These are phyloP conservation scores for Pichia paraexigua DNA, from an alignment of 805 yeast species.

Conservation along the genomic window DNA sequence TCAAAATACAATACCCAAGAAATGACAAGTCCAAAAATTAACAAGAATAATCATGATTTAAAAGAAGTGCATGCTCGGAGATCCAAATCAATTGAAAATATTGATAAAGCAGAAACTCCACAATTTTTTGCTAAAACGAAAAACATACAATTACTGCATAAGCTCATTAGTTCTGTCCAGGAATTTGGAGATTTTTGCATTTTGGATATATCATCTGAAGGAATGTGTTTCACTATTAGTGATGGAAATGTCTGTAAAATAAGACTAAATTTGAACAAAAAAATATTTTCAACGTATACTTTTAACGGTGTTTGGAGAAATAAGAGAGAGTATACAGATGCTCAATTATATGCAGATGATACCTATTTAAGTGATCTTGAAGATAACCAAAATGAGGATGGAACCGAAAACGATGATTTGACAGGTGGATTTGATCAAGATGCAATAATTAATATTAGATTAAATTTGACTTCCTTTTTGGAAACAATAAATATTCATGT, in stretches of 20 bases:
- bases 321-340: neutral
- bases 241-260: conserved; percentile 36
- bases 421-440: conserved; percentile 2
- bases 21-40: neutral
- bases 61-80: neutral
- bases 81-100: neutral
- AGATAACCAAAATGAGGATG: conserved; percentile 11
- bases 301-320: conserved; percentile 14
- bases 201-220: conserved; percentile 37
- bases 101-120: neutral
- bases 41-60: too few relatives aligned
- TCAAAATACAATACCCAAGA: neutral
- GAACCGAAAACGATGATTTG: conserved; percentile 3
- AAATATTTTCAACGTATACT: conserved; percentile 29
- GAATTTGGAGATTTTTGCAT: conserved; percentile 26
- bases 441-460: conserved; percentile 26
- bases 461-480: conserved; percentile 39
- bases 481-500: conserved; percentile 42
- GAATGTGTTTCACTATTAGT: conserved; percentile 43
- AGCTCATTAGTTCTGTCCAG: conserved; percentile 21
- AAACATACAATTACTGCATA: conserved; percentile 20
- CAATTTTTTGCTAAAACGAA: conserved; percentile 23
- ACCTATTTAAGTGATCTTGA: conserved; percentile 6
- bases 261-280: conserved; percentile 30
- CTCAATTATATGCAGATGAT: conserved; percentile 4